Percentiles rank a stretch among this genome's conserved stretches.
phyloP scores from a whole-genome alignment of 208 protist species.

The Naegleria gruberi region DNA sequence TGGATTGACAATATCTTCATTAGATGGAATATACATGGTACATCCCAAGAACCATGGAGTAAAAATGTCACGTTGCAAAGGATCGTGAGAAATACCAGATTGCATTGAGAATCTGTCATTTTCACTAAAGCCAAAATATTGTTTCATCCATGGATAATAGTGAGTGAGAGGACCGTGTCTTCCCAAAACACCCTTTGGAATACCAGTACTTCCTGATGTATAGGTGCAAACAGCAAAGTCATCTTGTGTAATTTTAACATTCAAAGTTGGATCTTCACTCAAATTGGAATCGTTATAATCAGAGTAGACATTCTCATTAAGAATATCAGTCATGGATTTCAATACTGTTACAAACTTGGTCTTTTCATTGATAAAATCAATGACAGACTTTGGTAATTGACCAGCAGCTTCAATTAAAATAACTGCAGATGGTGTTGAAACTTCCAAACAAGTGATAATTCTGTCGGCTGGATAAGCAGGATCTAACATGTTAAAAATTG shows the following conservation, averaged over 20 bases:
- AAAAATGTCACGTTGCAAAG: conserved; percentile 58
- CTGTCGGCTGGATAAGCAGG: conserved; percentile 46
- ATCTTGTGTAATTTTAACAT: conserved; percentile 30
- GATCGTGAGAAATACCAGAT: conserved; percentile 55
- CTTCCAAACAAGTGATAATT: conserved; percentile 42
- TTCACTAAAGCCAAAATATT: conserved; percentile 34
- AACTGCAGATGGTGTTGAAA: conserved; percentile 39
- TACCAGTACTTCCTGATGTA: conserved; percentile 45
- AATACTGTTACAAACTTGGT: background rate
- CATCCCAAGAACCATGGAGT: conserved; percentile 58
- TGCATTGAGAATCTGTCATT: conserved; percentile 47
- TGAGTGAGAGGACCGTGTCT: conserved; percentile 42
- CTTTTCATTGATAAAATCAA: conserved; percentile 24
- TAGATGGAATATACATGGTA: conserved; percentile 45
- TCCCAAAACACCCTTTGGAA: conserved; percentile 25
- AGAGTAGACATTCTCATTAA: background rate
- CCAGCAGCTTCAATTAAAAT: conserved; percentile 35
- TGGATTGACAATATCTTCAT: conserved; percentile 47
- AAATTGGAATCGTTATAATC: background rate
- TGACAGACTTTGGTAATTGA: conserved; percentile 29
- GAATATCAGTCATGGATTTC: background rate
- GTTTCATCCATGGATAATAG: conserved; percentile 56
- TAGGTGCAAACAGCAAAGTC: conserved; percentile 54
- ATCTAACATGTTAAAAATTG: conserved; percentile 52
- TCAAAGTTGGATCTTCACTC: background rate